A percentile compares a stretch with the other conserved stretches of the same genome.
phyloP scores from a whole-genome alignment of 1,139 yeast genomes.

The Meyerozyma guilliermondii region DNA sequence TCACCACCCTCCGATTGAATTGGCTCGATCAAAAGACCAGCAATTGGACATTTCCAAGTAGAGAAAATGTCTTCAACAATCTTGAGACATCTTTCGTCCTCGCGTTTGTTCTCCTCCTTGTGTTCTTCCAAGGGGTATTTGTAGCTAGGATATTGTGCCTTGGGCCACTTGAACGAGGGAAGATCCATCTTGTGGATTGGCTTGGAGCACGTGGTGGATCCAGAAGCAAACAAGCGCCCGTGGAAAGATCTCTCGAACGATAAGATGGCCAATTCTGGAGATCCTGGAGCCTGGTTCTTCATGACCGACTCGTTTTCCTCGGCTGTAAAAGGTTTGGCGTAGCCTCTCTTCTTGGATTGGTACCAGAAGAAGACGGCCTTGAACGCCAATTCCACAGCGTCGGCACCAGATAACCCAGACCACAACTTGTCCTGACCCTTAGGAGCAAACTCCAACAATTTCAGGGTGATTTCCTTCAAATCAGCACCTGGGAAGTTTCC shows the following conservation, averaged over 20 bases:
- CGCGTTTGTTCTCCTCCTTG: slow-evolving; percentile 51
- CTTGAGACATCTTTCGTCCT: slow-evolving; percentile 63
- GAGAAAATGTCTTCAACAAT: slow-evolving; percentile 52
- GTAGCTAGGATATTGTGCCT: slow-evolving; percentile 73
- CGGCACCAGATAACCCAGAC: slow-evolving; percentile 79
- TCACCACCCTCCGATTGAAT: slow-evolving; percentile 88
- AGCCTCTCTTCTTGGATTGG: slow-evolving; percentile 57
- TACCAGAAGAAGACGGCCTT: slow-evolving; percentile 80
- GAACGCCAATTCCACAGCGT: slow-evolving; percentile 80
- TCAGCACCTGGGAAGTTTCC: slow-evolving; percentile 73
- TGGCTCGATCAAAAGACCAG: slow-evolving; percentile 75
- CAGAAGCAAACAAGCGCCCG: slow-evolving; percentile 77
- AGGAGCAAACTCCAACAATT: slow-evolving; percentile 62
- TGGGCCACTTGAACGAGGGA: slow-evolving; percentile 86
- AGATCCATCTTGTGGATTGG: slow-evolving; percentile 81
- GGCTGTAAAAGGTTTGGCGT: slow-evolving; percentile 41
- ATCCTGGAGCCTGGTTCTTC: slow-evolving; percentile 68
- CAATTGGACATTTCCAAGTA: slow-evolving; percentile 62
- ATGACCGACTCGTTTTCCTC: slow-evolving; percentile 60
- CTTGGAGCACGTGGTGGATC: slow-evolving; percentile 73
- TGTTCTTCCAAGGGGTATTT: slow-evolving; percentile 64
- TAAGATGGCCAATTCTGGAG: slow-evolving; percentile 68
- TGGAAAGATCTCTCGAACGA: slow-evolving; percentile 77
- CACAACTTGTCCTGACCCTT: slow-evolving; percentile 63
- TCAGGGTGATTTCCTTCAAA: slow-evolving; percentile 50